These are phyloP conservation scores for Peronosclerospora sorghi DNA, from an alignment of 352 stramenopile species.

Conservation along the genomic window DNA sequence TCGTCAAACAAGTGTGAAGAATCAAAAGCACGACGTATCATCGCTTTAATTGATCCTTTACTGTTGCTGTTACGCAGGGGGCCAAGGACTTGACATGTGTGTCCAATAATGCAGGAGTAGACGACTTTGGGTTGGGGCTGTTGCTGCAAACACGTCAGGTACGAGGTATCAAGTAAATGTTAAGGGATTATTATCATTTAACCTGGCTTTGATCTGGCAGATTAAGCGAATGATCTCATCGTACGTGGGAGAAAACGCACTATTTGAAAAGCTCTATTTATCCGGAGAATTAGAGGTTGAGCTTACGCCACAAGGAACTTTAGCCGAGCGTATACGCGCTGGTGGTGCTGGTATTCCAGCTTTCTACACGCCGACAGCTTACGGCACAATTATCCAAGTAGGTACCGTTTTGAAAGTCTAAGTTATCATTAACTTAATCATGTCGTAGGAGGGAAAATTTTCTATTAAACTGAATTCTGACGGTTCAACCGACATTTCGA, in stretches of 20 bases:
- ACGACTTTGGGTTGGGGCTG: slow-evolving; percentile 89
- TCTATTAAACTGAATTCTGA: slow-evolving; percentile 65
- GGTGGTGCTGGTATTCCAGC: slow-evolving; percentile 91
- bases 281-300: slow-evolving; percentile 91
- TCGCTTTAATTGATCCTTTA: too few relatives aligned
- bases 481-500: slow-evolving; percentile 57
- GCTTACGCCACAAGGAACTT: slow-evolving; percentile 92
- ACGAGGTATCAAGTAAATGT: neutral
- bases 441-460: slow-evolving; percentile 60
- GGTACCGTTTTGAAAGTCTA: neutral
- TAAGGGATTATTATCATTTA: too few relatives aligned
- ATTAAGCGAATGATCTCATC: slow-evolving; percentile 95
- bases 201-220: slow-evolving; percentile 6
- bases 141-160: slow-evolving; percentile 88
- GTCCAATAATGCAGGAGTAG: slow-evolving; percentile 90
- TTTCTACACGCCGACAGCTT: slow-evolving; percentile 94
- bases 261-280: slow-evolving; percentile 89
- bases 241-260: slow-evolving; percentile 95
- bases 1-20: slow-evolving; percentile 53
- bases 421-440: neutral
- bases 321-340: slow-evolving; percentile 88
- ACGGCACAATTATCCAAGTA: slow-evolving; percentile 86
- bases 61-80: slow-evolving; percentile 22
- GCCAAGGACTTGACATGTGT: slow-evolving; percentile 83
- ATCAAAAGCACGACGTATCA: too few relatives aligned